Evolutionary conservation across 2,329 filamentous ascomycete genomes (phyloP), one percentile per base, ranked within the genome.

Genomic region (Trematosphaeria pertusa): DNA sequence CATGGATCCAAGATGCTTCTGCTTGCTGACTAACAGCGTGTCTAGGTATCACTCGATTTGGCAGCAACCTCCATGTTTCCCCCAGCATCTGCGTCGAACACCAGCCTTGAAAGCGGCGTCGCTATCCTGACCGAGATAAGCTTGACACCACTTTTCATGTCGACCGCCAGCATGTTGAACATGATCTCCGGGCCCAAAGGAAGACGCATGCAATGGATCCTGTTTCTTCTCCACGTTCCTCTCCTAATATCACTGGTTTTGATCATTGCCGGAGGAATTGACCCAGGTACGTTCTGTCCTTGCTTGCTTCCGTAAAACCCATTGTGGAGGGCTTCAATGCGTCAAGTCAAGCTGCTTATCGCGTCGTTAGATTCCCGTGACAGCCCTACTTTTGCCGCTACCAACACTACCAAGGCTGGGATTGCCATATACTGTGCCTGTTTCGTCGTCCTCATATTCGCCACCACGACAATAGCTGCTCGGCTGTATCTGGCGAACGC

Each of bases 191-290:
- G 61, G 33, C 67, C 67, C 9, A 70, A 70, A 43, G 67, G 67
- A 33, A 56, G 67, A 21, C 62, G 66, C 33, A 70, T 70, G 67
- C 67, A 70, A 56, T 70, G 67, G 67, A 63, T 70, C 39, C 55
- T 70, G 22, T 52, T 70, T 8, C 52, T 65, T 14, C 50, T 68
- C 1, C 62, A 70, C 36, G 53, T 70, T 34, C 67, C 67, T 5
- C 52, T 70, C 15, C 44, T 66, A 17, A 59, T 68, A 36, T 70
- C 67, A 2, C 65, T 70, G 37, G 60, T 69, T 38, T 59, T 70
- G 28, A 70, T 69, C 40, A 58, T 70, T 17, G 66, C 67, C 22
- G 67, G 67, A 17, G 66, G 65, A 21, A 69, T 70, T 38, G 67
- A 70, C 54, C 62, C 61, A 12, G n/a, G n/a, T n/a, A n/a, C n/a